Percentiles rank a stretch among this genome's conserved stretches.
Conservation (phyloP, 768 basidiomycete genomes). For the Suillus occidentalis region DNA sequence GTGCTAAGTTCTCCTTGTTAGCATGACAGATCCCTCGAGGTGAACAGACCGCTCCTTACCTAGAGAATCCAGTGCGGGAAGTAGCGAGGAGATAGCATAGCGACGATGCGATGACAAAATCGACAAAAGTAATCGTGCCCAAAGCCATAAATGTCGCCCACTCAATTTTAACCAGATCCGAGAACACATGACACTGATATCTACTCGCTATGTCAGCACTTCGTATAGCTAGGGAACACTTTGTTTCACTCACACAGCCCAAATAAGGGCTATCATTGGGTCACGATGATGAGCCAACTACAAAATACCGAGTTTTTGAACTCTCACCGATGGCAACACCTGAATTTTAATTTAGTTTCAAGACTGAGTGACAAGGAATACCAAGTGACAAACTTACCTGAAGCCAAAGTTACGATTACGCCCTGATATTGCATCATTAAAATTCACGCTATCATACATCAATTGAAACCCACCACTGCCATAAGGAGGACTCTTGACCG, state of each 20-base stretch:
- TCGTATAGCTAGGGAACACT: not conserved
- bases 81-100: not conserved
- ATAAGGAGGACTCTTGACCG: not conserved
- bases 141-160: not conserved
- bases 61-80: constrained; percentile 2
- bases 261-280: not conserved
- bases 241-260: not conserved
- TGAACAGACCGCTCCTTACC: not conserved
- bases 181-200: not conserved
- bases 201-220: not conserved
- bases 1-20: not conserved
- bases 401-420: not conserved
- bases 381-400: not conserved
- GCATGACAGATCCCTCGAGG: not conserved
- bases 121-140: not conserved
- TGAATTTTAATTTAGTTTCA: not conserved
- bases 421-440: not conserved
- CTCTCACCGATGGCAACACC: not conserved
- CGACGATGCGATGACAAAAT: not conserved
- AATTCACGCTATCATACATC: not conserved
- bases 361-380: not conserved
- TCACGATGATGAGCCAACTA: not conserved
- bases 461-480: not conserved
- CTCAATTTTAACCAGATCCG: not conserved
- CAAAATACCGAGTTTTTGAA: not conserved